Evolutionary conservation across 2,329 filamentous ascomycete species (phyloP).

Genomic region (Nigrograna mackinnonii): DNA sequence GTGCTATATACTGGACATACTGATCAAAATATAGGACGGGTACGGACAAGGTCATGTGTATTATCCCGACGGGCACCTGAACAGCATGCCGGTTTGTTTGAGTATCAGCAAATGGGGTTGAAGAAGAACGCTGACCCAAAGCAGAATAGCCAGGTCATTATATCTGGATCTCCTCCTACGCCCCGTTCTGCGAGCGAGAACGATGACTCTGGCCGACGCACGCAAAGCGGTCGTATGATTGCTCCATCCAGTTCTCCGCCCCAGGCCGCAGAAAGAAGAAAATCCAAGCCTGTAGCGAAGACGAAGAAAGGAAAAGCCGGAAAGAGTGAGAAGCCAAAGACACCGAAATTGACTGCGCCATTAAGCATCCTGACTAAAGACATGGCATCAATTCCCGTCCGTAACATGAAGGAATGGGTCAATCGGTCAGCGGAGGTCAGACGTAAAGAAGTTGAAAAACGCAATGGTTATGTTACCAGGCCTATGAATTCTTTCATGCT

Average conservation of each 20-base stretch:
- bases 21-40: slow-evolving; percentile 32
- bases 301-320: slow-evolving; percentile 48
- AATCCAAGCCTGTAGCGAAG: slow-evolving; percentile 34
- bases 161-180: slow-evolving; percentile 45
- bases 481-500: slow-evolving; percentile 99
- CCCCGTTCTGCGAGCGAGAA: slow-evolving; percentile 47
- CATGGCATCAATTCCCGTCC: slow-evolving; percentile 64
- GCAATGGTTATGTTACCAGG: slow-evolving; percentile 80
- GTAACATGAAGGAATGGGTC: slow-evolving; percentile 81
- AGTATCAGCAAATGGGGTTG: neutral
- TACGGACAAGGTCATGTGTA: slow-evolving; percentile 31
- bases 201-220: slow-evolving; percentile 43
- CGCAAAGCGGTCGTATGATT: slow-evolving; percentile 38
- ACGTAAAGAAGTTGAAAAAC: slow-evolving; percentile 67
- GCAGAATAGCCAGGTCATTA: slow-evolving; percentile 29
- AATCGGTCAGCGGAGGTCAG: slow-evolving; percentile 70
- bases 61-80: slow-evolving; percentile 29
- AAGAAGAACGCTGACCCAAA: slow-evolving; percentile 17
- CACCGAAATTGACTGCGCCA: slow-evolving; percentile 65
- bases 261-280: slow-evolving; percentile 18
- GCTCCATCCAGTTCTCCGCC: slow-evolving; percentile 28
- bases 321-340: slow-evolving; percentile 49
- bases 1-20: slow-evolving; percentile 10
- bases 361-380: slow-evolving; percentile 72
- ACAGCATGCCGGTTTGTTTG: slow-evolving; percentile 26